These are phyloP conservation scores for Haematococcus sp. DNA, from an alignment of 139 green algal genomes.

Conservation along the genomic window DNA sequence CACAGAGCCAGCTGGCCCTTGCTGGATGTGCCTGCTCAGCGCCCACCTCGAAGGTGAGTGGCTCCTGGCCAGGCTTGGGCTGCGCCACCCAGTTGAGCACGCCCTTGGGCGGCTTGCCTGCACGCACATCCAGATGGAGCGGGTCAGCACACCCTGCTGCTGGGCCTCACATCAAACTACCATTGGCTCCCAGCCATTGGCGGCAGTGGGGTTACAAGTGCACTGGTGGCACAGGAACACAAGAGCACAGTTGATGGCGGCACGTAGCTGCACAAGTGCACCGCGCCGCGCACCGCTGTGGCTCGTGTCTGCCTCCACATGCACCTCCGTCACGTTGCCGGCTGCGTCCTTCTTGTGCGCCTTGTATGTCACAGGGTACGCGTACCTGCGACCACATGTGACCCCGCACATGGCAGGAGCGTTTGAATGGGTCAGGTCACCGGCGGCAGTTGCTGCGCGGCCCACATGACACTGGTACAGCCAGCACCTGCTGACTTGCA, in stretches of 20 bases:
- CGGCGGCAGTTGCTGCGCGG: too few relatives aligned
- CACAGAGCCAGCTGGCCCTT: too few relatives aligned
- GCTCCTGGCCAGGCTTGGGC: constrained; percentile 64
- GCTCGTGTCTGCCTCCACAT: constrained; percentile 54
- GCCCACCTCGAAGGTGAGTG: constrained; percentile 57
- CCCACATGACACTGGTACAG: too few relatives aligned
- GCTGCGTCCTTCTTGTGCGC: constrained; percentile 46
- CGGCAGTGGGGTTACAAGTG: too few relatives aligned
- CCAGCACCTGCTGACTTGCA: too few relatives aligned
- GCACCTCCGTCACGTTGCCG: constrained; percentile 67
- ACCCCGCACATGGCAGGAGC: too few relatives aligned
- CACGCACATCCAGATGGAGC: background rate
- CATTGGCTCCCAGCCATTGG: too few relatives aligned
- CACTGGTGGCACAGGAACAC: background rate
- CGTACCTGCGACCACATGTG: constrained; percentile 70
- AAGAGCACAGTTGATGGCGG: too few relatives aligned
- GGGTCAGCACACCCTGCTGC: background rate
- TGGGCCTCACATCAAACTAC: too few relatives aligned
- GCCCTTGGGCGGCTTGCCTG: constrained; percentile 87
- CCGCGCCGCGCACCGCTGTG: background rate
- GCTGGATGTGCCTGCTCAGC: background rate
- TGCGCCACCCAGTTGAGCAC: constrained; percentile 96
- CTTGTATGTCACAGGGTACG: constrained; percentile 82
- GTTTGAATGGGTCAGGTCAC: too few relatives aligned
- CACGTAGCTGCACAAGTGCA: too few relatives aligned